These are phyloP conservation scores for Datisca glomerata DNA, from an alignment of 306 rosid species.

Conservation along the genomic window DNA sequence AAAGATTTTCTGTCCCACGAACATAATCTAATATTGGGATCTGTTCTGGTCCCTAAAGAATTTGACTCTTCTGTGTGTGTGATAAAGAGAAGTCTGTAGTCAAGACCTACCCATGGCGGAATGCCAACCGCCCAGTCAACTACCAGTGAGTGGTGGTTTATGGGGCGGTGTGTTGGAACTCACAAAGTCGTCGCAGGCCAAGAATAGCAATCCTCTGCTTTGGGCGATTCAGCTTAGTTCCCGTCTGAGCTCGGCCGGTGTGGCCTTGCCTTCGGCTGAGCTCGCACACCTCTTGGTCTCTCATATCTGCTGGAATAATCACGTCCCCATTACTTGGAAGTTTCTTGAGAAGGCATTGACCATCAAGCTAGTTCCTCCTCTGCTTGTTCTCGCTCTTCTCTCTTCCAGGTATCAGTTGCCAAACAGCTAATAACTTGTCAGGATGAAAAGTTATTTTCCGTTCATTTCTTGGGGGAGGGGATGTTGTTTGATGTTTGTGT, in stretches of 20 bases:
- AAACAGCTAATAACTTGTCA: too few species aligned
- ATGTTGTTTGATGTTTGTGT: too few species aligned
- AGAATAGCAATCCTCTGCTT: conserved; percentile 40
- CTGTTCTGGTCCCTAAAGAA: too few species aligned
- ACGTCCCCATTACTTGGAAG: conserved; percentile 74
- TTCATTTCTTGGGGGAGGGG: too few species aligned
- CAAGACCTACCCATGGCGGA: conserved; percentile 21
- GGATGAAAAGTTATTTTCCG: too few species aligned
- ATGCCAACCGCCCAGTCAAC: conserved; percentile 17
- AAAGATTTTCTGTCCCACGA: too few species aligned
- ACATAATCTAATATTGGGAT: too few species aligned
- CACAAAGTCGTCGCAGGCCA: conserved; percentile 49
- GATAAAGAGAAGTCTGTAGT: conserved; percentile 1
- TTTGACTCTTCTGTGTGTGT: too few species aligned
- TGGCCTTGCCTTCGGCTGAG: conserved; percentile 59
- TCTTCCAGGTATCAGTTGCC: conserved; percentile 45
- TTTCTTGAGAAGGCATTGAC: conserved; percentile 54
- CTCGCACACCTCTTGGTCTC: conserved; percentile 68
- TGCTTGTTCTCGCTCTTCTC: conserved; percentile 73
- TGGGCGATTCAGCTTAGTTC: conserved; percentile 51
- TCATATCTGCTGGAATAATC: conserved; percentile 61
- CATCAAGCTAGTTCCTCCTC: conserved; percentile 43
- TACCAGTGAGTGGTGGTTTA: conserved; percentile 4
- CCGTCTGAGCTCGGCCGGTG: conserved; percentile 31
- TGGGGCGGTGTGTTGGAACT: conserved; percentile 49